A percentile compares a stretch with the other conserved stretches of the same genome.
Conservation (phyloP, 352 stramenopile genomes). For the Ophiocytium majus region DNA sequence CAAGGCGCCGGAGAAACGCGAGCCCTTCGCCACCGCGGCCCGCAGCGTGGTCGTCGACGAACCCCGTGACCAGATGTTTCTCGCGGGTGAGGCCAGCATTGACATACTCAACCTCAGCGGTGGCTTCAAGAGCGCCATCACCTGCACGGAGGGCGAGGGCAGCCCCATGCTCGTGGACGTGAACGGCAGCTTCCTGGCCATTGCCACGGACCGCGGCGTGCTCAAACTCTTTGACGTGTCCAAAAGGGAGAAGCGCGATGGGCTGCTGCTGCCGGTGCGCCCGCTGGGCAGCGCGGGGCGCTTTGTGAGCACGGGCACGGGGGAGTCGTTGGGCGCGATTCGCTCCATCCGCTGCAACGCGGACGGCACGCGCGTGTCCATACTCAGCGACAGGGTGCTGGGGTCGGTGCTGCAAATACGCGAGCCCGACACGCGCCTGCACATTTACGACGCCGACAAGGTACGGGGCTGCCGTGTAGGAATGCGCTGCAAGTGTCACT, state of each 20-base stretch:
- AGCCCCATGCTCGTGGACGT: constrained; percentile 72
- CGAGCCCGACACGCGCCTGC: constrained; percentile 75
- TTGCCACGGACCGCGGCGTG: constrained; percentile 75
- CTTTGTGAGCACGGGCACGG: constrained; percentile 53
- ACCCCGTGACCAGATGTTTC: constrained; percentile 32
- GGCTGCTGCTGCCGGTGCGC: constrained; percentile 27
- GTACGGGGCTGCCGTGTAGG: constrained; percentile 42
- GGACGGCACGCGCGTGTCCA: constrained; percentile 78
- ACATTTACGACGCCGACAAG: constrained; percentile 81
- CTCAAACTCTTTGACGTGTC: constrained; percentile 66
- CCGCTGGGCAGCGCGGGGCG: constrained; percentile 63
- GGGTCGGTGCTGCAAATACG: constrained; percentile 67
- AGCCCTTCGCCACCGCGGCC: constrained; percentile 26
- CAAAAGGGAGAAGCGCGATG: constrained; percentile 37
- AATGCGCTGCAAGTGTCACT: neutral
- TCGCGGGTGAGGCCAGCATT: constrained; percentile 26
- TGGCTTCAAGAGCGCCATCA: constrained; percentile 62
- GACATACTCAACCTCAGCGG: constrained; percentile 45
- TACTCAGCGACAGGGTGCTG: constrained; percentile 71
- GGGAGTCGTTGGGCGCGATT: constrained; percentile 55
- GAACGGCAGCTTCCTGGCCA: constrained; percentile 81
- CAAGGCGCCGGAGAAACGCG: constrained; percentile 26
- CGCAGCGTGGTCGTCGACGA: constrained; percentile 38
- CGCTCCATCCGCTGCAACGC: constrained; percentile 74
- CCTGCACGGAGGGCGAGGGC: constrained; percentile 82